Evolutionary conservation across 2,329 filamentous ascomycete species (phyloP).

Genomic region (Penicillium psychrosexuale): DNA sequence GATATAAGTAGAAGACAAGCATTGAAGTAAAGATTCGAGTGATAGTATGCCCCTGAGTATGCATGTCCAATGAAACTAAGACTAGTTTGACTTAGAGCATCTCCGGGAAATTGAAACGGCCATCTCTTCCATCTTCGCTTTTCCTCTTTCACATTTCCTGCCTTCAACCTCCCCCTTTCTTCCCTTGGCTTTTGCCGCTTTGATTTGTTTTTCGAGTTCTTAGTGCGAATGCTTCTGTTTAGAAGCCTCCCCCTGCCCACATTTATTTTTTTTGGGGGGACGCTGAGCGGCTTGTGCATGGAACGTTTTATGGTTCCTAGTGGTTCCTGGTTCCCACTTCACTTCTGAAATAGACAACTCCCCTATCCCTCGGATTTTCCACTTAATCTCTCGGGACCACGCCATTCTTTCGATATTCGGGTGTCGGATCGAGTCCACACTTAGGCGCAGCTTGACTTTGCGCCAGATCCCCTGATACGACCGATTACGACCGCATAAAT

Average conservation of each 20-base stretch:
- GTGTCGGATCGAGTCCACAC: conserved; percentile 8
- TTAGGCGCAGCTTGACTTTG: conserved; percentile 15
- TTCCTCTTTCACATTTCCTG: conserved; percentile 10
- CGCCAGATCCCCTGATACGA: conserved; percentile 28
- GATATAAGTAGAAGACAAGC: neutral
- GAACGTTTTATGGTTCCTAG: conserved; percentile 19
- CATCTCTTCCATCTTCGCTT: conserved; percentile 10
- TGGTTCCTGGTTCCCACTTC: conserved; percentile 28
- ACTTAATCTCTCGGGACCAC: neutral
- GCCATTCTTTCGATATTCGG: conserved; percentile 9
- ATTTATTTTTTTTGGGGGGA: conserved; percentile 11
- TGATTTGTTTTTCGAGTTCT: neutral
- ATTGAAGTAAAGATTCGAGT: neutral
- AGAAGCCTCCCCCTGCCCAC: conserved; percentile 10
- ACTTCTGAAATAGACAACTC: conserved; percentile 20
- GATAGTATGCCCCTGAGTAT: conserved; percentile 22
- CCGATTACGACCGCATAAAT: conserved; percentile 32
- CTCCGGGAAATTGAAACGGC: conserved; percentile 20
- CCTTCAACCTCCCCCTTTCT: conserved; percentile 14
- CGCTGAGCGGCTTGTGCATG: conserved; percentile 15
- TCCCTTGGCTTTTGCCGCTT: conserved; percentile 11
- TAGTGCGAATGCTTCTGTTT: conserved; percentile 4
- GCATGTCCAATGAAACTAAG: conserved; percentile 17
- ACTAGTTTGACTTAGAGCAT: conserved; percentile 17
- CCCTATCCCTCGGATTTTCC: conserved; percentile 10